These are phyloP conservation scores for Backusella mclennaniae DNA, from an alignment of 192 early-diverging fungal genomes.

Conservation along the genomic window DNA sequence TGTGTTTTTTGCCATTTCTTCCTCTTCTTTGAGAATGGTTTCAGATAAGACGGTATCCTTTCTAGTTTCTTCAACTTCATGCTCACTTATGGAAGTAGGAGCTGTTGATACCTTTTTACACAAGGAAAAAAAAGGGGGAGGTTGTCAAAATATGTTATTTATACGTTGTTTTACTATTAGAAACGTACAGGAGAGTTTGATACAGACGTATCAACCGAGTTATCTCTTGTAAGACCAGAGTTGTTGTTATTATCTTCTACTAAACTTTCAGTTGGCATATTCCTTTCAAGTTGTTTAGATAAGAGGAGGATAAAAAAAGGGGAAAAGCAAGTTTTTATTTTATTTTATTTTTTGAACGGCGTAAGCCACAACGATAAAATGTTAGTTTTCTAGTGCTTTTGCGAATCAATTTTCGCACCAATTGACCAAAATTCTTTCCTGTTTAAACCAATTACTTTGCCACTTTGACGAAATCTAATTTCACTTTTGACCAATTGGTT, in stretches of 20 bases:
- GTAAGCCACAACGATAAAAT: too few relatives aligned
- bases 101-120: slow-evolving; percentile 7
- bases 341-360: neutral
- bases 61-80: slow-evolving; percentile 16
- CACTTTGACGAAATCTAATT: too few relatives aligned
- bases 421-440: too few relatives aligned
- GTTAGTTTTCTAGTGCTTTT: too few relatives aligned
- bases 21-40: slow-evolving; percentile 44
- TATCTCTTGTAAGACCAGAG: neutral
- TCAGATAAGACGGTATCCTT: slow-evolving; percentile 22
- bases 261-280: neutral
- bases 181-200: neutral
- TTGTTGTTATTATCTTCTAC: neutral
- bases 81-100: slow-evolving; percentile 12
- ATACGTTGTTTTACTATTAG: neutral
- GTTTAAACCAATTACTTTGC: too few relatives aligned
- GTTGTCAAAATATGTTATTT: neutral
- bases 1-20: slow-evolving; percentile 34
- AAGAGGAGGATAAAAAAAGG: neutral
- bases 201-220: neutral
- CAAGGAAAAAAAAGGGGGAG: neutral
- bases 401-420: too few relatives aligned
- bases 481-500: too few relatives aligned
- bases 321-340: neutral
- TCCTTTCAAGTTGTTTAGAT: neutral